Evolutionary conservation across 2,329 filamentous ascomycete species (phyloP).

Genomic region (Coniosporium tulheliwenetii): DNA sequence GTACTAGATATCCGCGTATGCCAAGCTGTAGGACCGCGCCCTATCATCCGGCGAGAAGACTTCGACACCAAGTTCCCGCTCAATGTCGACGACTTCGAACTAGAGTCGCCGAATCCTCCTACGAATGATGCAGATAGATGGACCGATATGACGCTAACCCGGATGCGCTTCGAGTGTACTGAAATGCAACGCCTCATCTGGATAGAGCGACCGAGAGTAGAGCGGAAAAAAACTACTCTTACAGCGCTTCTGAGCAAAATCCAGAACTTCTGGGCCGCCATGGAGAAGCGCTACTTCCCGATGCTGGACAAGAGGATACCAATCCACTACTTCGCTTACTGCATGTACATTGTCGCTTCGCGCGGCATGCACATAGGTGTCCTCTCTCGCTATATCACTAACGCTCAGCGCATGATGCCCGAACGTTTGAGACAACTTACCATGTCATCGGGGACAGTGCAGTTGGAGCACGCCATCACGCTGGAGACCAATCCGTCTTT

Average conservation of each 20-base stretch:
- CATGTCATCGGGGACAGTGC: slow-evolving; percentile 41
- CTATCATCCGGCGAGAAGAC: slow-evolving; percentile 56
- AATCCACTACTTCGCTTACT: slow-evolving; percentile 45
- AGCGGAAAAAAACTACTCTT: slow-evolving; percentile 44
- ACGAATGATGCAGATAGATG: slow-evolving; percentile 37
- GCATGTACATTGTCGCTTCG: slow-evolving; percentile 49
- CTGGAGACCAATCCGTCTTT: slow-evolving; percentile 39
- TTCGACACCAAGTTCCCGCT: slow-evolving; percentile 59
- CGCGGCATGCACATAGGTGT: slow-evolving; percentile 51
- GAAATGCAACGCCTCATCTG: slow-evolving; percentile 58
- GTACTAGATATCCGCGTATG: slow-evolving; percentile 62
- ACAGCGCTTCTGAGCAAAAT: slow-evolving; percentile 52
- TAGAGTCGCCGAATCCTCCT: slow-evolving; percentile 27
- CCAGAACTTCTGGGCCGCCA: slow-evolving; percentile 48
- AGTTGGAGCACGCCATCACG: slow-evolving; percentile 38
- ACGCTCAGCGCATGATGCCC: slow-evolving; percentile 34
- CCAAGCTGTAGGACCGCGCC: slow-evolving; percentile 57
- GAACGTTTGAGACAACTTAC: slow-evolving; percentile 48
- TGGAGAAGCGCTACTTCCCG: slow-evolving; percentile 50
- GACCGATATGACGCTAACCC: slow-evolving; percentile 51
- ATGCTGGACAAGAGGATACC: slow-evolving; percentile 45
- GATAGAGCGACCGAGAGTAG: slow-evolving; percentile 51
- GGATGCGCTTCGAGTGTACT: slow-evolving; percentile 57
- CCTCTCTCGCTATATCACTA: slow-evolving; percentile 50
- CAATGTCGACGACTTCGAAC: slow-evolving; percentile 52